Conservation (phyloP, 2,329 filamentous ascomycete genomes). For the Colletotrichum siamense region DNA sequence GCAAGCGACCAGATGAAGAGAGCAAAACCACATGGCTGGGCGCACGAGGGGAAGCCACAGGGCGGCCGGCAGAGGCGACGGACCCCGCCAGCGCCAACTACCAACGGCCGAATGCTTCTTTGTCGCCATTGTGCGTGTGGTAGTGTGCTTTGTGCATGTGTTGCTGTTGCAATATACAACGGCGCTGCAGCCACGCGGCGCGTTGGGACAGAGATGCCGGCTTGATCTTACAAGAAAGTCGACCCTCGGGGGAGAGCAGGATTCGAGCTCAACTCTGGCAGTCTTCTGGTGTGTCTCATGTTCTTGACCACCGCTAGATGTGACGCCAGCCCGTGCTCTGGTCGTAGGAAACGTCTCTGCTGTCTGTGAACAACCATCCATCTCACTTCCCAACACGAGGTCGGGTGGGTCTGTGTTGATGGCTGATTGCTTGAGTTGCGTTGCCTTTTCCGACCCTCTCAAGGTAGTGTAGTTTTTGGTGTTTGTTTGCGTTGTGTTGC, state of each 20-base stretch:
- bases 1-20: slow-evolving; percentile 1
- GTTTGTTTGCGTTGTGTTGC: background rate
- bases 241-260: background rate
- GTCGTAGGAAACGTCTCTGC: slow-evolving; percentile 14
- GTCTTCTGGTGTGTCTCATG: slow-evolving; percentile 3
- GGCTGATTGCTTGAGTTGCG: background rate
- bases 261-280: slow-evolving; percentile 3
- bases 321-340: slow-evolving; percentile 19
- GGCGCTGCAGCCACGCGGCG: slow-evolving; percentile 16
- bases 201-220: background rate
- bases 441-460: background rate
- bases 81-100: slow-evolving; percentile 1
- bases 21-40: slow-evolving; percentile 19
- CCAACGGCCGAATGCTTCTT: slow-evolving; percentile 8
- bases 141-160: slow-evolving; percentile 5
- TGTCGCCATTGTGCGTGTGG: background rate
- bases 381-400: slow-evolving; percentile 16
- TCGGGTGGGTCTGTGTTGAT: background rate
- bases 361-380: background rate
- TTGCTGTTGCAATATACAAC: slow-evolving; percentile 9
- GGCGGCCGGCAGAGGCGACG: slow-evolving; percentile 2
- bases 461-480: background rate
- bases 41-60: slow-evolving; percentile 6
- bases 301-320: slow-evolving; percentile 1
- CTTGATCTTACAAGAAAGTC: background rate